A percentile compares a stretch with the other conserved stretches of the same genome.
Evolutionary conservation across 73 alveolate genomes (phyloP).

Genomic region (Paramecium primaurelia): DNA sequence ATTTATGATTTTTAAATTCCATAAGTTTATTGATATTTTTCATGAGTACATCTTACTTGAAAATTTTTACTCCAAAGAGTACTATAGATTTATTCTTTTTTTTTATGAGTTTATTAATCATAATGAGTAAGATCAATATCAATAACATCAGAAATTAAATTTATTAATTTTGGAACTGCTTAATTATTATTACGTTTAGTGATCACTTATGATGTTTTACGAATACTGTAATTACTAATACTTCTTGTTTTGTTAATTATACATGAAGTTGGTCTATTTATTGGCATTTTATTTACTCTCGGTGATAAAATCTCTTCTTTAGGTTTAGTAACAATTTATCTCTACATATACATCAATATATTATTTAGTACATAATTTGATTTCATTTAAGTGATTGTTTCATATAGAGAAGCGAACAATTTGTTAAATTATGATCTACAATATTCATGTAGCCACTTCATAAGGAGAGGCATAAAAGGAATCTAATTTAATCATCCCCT

Average conservation of each 20-base stretch:
- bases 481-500: not conserved
- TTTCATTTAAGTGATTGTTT: not conserved
- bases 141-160: not conserved
- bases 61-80: not conserved
- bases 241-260: not conserved
- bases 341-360: not conserved
- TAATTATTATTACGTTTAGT: not conserved
- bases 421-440: not conserved
- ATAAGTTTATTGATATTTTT: not conserved
- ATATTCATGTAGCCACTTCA: slow-evolving; percentile 18
- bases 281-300: not conserved
- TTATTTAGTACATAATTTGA: not conserved
- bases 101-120: not conserved
- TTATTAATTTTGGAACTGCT: not conserved
- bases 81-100: not conserved
- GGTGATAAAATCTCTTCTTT: not conserved
- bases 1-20: not conserved
- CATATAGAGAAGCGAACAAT: not conserved
- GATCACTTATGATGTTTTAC: not conserved
- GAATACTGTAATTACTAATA: not conserved
- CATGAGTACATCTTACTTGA: not conserved
- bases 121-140: not conserved
- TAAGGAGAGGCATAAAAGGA: slow-evolving; percentile 8
- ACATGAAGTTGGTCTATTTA: not conserved
- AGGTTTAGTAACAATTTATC: not conserved